Percentiles rank a stretch among this genome's conserved stretches.
Evolutionary conservation across 225 moss, liverwort and hornwort species (phyloP).

Genomic region (Physcomitrellopsis africana): DNA sequence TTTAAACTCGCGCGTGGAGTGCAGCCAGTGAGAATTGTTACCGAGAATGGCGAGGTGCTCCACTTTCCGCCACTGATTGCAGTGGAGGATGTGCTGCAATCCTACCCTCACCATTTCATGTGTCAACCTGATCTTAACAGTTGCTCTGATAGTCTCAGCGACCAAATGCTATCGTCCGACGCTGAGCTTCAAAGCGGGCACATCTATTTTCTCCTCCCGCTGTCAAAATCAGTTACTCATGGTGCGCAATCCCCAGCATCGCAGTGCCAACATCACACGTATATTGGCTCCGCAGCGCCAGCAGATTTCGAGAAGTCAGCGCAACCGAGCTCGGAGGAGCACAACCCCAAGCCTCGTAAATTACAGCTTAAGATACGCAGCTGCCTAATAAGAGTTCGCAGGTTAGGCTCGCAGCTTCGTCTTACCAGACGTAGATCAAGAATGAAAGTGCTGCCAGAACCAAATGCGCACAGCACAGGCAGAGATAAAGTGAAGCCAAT

Average conservation of each 20-base stretch:
- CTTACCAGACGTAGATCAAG: slow-evolving; percentile 32
- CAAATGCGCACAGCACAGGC: slow-evolving; percentile 45
- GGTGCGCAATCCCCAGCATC: slow-evolving; percentile 38
- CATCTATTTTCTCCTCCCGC: slow-evolving; percentile 65
- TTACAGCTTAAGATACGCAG: slow-evolving; percentile 49
- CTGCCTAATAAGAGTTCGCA: slow-evolving; percentile 51
- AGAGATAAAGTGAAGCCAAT: slow-evolving; percentile 19
- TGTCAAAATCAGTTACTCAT: slow-evolving; percentile 27
- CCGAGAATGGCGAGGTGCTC: slow-evolving; percentile 57
- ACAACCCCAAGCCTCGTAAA: neutral
- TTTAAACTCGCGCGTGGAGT: slow-evolving; percentile 49
- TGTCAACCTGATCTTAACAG: slow-evolving; percentile 51
- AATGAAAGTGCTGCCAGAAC: slow-evolving; percentile 56
- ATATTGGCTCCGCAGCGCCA: slow-evolving; percentile 42
- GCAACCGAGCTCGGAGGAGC: too few species aligned
- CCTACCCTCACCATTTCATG: slow-evolving; percentile 61
- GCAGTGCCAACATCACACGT: slow-evolving; percentile 40
- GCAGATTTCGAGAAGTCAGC: neutral
- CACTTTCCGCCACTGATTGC: slow-evolving; percentile 52
- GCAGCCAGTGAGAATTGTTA: slow-evolving; percentile 56
- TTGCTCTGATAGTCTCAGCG: slow-evolving; percentile 33
- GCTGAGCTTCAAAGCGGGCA: slow-evolving; percentile 51
- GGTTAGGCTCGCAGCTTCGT: slow-evolving; percentile 45
- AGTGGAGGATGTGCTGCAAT: slow-evolving; percentile 52
- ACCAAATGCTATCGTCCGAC: slow-evolving; percentile 52